Base-by-base conservation (phyloP, 1,139 yeast genomes). In the Saccharomyces hybrid region DNA sequence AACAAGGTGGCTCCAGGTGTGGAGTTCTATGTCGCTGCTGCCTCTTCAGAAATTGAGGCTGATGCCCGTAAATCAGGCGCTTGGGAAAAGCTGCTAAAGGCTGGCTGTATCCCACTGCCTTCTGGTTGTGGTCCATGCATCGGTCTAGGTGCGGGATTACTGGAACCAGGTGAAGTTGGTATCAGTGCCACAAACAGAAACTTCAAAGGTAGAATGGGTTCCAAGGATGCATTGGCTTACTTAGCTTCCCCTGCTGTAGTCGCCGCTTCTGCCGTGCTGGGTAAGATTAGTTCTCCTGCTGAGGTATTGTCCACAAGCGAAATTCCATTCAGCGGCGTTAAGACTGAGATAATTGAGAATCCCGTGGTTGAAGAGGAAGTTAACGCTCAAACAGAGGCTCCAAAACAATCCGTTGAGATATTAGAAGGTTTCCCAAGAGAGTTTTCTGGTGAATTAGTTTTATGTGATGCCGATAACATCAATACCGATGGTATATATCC, bases 111-210 rank as follows among this genome's bases (percentile, higher is more conserved):
- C 64, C 91, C 97, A 41, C 80, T 93, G 63, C 98, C 98, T 16
- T 96, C 99, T 19, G 99, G 99, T 26, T 93, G 99, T 75, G 99
- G 99, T 50, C 99, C 99, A 42, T 93, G 99, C 76, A 93, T 93
- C 67, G 99, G 99, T 48, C 79, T 93, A 55, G 99, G 99, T 58
- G 79, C 95, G 42, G 99, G 99, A 52, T 77, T 93, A 59, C 78
- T 93, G 64, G 84, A 93, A 72, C 93, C 89, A 49, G 99, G 99
- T 48, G 97, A 93, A 72, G 95, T 95, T 55, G 99, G 99, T 60
- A 95, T 93, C 66, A 88, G 97, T 62, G 99, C 99, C 56, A 95
- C 99, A 7, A 93, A 93, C 76, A 83, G 99, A 76, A 93, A 93
- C 73, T 93, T 93, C 79, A 95, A 95, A 75, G 99, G 99, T 56